Percentiles rank a stretch among this genome's conserved stretches.
These are phyloP conservation scores for Henckelia pumila DNA, from an alignment of 257 asterid species.

Conservation along the genomic window DNA sequence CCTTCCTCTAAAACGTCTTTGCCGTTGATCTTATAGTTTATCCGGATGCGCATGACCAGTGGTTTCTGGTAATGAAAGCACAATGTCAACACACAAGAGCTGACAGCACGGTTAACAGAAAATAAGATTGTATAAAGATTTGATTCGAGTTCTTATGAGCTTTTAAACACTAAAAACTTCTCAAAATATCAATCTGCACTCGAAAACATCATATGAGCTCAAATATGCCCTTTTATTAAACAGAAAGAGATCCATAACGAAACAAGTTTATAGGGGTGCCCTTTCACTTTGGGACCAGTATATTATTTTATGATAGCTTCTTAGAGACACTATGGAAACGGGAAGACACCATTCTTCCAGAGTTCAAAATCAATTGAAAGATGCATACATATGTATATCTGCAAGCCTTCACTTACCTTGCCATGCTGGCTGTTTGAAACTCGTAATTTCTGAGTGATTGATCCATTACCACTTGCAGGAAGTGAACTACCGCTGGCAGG, in stretches of 20 bases:
- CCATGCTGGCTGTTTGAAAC: conserved; percentile 89
- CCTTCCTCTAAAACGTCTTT: conserved; percentile 93
- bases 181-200: too few species aligned
- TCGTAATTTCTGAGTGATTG: conserved; percentile 67
- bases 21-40: conserved; percentile 62
- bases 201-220: too few species aligned
- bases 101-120: neutral
- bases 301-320: too few species aligned
- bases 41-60: conserved; percentile 81
- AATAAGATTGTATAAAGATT: neutral
- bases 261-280: too few species aligned
- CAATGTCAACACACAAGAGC: conserved; percentile 15
- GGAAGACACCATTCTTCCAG: too few species aligned
- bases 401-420: conserved; percentile 49
- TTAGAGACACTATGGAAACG: too few species aligned
- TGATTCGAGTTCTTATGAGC: too few species aligned
- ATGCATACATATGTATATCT: conserved; percentile 2
- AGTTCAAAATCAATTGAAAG: too few species aligned
- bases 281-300: too few species aligned
- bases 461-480: conserved; percentile 66
- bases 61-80: conserved; percentile 62
- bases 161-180: too few species aligned
- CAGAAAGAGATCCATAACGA: too few species aligned
- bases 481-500: conserved; percentile 85
- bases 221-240: too few species aligned